These are phyloP conservation scores for Vigna mungo DNA, from an alignment of 306 rosid species.

Conservation along the genomic window DNA sequence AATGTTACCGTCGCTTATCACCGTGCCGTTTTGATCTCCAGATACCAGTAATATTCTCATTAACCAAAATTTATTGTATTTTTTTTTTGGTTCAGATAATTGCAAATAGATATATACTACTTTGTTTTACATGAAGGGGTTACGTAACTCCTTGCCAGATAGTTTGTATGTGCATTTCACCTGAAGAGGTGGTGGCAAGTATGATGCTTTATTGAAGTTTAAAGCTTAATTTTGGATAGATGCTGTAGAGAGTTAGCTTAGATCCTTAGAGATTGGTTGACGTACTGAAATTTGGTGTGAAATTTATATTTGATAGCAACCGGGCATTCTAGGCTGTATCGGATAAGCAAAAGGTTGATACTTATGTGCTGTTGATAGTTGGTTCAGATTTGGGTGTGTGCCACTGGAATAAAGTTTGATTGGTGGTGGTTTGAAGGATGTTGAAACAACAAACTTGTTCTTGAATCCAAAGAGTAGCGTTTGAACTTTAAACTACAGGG, in stretches of 20 bases:
- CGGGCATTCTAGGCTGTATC: not conserved
- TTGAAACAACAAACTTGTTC: not conserved
- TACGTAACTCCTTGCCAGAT: not conserved
- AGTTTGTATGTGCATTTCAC: not conserved
- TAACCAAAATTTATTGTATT: not conserved
- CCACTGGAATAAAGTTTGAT: slow-evolving; percentile 5
- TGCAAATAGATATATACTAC: not conserved
- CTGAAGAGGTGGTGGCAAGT: slow-evolving; percentile 2
- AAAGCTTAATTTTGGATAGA: not conserved
- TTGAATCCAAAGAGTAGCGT: not conserved
- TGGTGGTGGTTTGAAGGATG: not conserved
- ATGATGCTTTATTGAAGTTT: not conserved
- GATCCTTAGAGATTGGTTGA: slow-evolving; percentile 22
- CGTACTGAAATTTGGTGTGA: slow-evolving; percentile 16
- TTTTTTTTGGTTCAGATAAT: not conserved
- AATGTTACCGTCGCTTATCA: slow-evolving; percentile 86
- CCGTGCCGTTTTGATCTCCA: slow-evolving; percentile 88
- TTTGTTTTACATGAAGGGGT: not conserved
- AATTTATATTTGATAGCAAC: not conserved
- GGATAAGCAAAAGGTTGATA: not conserved
- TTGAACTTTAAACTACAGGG: not conserved
- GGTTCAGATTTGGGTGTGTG: not conserved
- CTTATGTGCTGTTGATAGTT: slow-evolving; percentile 2
- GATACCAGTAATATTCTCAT: slow-evolving; percentile 62
- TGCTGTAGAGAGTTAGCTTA: not conserved